A percentile compares a stretch with the other conserved stretches of the same genome.
phyloP scores from a whole-genome alignment of 1,284 basidiomycete genomes.

The Leucoagaricus sp. region DNA sequence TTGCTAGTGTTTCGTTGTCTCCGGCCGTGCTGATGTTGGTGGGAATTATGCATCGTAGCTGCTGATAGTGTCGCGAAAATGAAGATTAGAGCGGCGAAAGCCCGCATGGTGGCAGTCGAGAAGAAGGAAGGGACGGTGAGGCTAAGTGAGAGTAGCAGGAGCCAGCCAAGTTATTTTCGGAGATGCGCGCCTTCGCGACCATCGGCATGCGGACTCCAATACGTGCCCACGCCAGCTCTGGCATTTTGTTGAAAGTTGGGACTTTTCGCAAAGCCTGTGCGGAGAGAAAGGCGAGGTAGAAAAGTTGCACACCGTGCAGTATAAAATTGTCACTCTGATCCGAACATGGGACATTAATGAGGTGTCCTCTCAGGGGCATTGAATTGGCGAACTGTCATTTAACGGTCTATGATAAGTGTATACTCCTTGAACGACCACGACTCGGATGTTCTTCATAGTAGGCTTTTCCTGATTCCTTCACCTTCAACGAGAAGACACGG shows the following conservation, averaged over 20 bases:
- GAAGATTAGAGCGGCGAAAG: not conserved
- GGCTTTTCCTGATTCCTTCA: constrained; percentile 38
- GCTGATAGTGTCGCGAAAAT: constrained; percentile 2
- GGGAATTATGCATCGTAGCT: not conserved
- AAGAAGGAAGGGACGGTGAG: not conserved
- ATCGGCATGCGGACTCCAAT: not conserved
- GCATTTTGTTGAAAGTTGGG: not conserved
- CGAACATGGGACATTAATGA: not conserved
- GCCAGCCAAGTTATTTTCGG: constrained; percentile 9
- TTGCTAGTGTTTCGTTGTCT: constrained; percentile 14
- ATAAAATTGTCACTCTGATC: not conserved
- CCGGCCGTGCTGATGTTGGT: constrained; percentile 10
- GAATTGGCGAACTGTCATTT: too few species aligned
- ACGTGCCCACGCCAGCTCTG: not conserved
- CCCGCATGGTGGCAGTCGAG: constrained; percentile 5
- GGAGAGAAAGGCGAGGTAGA: not conserved
- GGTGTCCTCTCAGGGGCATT: not conserved
- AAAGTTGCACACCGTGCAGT: too few species aligned
- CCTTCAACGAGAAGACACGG: constrained; percentile 75
- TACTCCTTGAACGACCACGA: too few species aligned
- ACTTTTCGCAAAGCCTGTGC: not conserved
- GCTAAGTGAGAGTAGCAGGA: not conserved
- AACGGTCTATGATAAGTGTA: too few species aligned
- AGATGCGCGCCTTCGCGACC: constrained; percentile 5
- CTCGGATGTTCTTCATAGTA: constrained; percentile 15